Evolutionary conservation across 2,329 filamentous ascomycete species (phyloP).

Genomic region (Diaporthe sp.): DNA sequence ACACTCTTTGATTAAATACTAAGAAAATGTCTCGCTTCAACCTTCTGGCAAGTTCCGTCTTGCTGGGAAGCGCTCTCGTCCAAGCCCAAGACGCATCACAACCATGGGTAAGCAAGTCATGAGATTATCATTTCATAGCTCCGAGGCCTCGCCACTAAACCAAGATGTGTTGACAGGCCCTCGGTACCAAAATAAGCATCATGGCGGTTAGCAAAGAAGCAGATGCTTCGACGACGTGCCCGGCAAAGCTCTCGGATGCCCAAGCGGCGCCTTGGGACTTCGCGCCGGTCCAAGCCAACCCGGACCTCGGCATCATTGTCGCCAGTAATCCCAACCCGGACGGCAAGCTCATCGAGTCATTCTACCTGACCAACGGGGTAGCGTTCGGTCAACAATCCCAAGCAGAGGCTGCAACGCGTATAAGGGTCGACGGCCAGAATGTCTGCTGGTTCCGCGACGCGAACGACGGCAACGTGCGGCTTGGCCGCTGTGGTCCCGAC

Average conservation of each 20-base stretch:
- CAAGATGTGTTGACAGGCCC: not conserved
- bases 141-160: no score
- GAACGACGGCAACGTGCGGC: not conserved
- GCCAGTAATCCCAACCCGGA: constrained; percentile 3
- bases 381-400: not conserved
- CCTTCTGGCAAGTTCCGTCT: not conserved
- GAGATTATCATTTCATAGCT: not conserved
- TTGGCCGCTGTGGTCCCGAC: not conserved
- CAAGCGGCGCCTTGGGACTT: not conserved
- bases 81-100: not conserved
- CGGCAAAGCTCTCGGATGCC: not conserved
- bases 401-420: not conserved
- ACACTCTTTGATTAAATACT: not conserved
- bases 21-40: constrained; percentile 5
- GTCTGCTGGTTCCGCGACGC: not conserved
- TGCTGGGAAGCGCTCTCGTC: not conserved
- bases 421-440: not conserved
- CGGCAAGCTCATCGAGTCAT: not conserved
- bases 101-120: not conserved
- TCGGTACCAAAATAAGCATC: not conserved
- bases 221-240: not conserved
- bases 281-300: not conserved
- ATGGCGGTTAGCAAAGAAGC: not conserved
- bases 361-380: constrained; percentile 4
- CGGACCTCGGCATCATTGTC: not conserved